Evolutionary conservation across 805 yeast species (phyloP), one percentile per base, ranked within the genome.

Genomic region (Nakazawaea anatomiae): DNA sequence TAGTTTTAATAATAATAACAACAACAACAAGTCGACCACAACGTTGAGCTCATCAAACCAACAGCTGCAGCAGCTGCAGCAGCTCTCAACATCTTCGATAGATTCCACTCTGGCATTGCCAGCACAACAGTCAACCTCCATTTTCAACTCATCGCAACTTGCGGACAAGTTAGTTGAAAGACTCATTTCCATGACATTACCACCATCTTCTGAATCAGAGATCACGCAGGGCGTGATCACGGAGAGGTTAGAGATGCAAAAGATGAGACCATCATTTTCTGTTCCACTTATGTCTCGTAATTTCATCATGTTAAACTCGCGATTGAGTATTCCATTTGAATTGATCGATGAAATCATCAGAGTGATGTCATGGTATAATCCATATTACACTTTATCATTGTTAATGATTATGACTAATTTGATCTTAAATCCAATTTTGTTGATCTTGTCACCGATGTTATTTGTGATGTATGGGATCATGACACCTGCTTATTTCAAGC

Each of bases 141-240:
- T 52, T 6, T 48, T 53, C 61, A 14, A 56, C 60, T 43, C 71
- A 60, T 51, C 71, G 64, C 60, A 57, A 52, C 60, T 86, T 60
- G 74, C 87, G 0, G 96, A 89, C 57, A 83, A 83, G 50, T 65
- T 89, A 50, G 76, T 89, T 56, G 96, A 89, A 59, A 77, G 82
- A 59, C 69, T 88, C 46, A 67, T 89, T 6, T 71, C 82, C 27
- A 80, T 87, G 83, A 85, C 90, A 1, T 70, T 88, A 29, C 94
- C 95, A 0, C 75, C 87, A 0, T 69, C 80, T 0, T 72, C 80
- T 3, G 76, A 77, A 18, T 65, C 73, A 25, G 73, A 73, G 27
- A 73, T 73, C 18, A 69, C 65, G 14, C 60, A 63, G 36, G 64
- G 66, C 44, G 57, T 72, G 4, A 64, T 84, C 27, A 72, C 76